Base-by-base conservation (phyloP, 768 basidiomycete genomes). In the Amanita exitialis region DNA sequence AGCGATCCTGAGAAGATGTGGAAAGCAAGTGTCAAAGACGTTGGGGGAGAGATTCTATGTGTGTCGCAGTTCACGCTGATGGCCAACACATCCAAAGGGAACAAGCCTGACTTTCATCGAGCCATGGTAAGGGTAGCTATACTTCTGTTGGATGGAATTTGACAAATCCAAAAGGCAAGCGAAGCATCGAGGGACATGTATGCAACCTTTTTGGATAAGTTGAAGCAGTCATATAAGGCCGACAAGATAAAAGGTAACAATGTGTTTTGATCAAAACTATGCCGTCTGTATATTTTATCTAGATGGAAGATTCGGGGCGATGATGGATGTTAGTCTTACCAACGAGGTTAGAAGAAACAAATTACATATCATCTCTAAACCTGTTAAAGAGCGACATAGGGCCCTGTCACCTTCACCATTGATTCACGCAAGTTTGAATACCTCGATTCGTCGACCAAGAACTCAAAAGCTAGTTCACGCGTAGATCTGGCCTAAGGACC, bases 241-340 rank as follows among this genome's bases (percentile, higher is more conserved):
- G 80, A 83, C 44, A 90, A 81, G 64, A 82, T 96, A 56, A 75
- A 89, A 75, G 92, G 92, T 87, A 13, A 44, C 30, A 71, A 0
- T 18, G 3, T 56, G 18, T 18, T 38, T 16, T 52, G 32, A 37
- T 53, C 30, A 38, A 44, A 52, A 37, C 25, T 9, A 16, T 39
- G 21, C 47, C 32, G 5, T 36, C 36, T 56, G 34, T 12, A 41
- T 23, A 41, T 10, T 37, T 45, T 53, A 57, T 49, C 46, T 3
- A 94, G 93, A 97, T 64, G 93, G 93, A n/a, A 75, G 72, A 57
- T 96, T 97, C 62, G 92, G 92, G 28, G 93, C 92, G 4, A 95
- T 95, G 93, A 97, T 97, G 93, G 78, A 82, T 52, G 90, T 97
- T 47, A 79, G 72, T 54, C 66, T 95, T 51, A 84, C 77, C 18